phyloP scores from a whole-genome alignment of 2,329 filamentous ascomycete species.

The Plenodomus tracheiphilus region DNA sequence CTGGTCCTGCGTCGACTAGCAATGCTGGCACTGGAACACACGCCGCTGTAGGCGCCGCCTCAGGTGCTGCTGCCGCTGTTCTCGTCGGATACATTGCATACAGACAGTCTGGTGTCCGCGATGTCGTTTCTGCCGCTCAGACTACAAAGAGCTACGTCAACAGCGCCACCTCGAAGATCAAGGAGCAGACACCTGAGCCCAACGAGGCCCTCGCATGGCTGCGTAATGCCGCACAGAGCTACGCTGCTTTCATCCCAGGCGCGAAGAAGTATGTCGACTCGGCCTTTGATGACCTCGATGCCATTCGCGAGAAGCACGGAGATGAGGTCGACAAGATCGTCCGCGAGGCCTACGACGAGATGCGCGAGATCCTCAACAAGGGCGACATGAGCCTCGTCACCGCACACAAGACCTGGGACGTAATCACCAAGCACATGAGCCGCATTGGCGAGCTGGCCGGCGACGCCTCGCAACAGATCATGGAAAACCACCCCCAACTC shows the following conservation, averaged over 20 bases:
- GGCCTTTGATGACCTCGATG: conserved; percentile 72
- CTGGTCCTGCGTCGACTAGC: conserved; percentile 25
- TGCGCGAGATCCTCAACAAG: conserved; percentile 64
- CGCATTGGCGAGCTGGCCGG: conserved; percentile 64
- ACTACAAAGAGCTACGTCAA: conserved; percentile 65
- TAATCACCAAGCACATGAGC: conserved; percentile 64
- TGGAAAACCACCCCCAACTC: conserved; percentile 73
- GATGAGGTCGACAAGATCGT: conserved; percentile 72
- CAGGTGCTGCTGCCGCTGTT: conserved; percentile 55
- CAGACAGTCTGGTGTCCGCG: conserved; percentile 56
- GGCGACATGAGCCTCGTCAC: conserved; percentile 65
- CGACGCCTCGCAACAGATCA: conserved; percentile 64
- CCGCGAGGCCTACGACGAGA: conserved; percentile 67
- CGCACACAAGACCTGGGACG: conserved; percentile 62
- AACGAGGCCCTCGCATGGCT: conserved; percentile 70
- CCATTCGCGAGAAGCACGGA: conserved; percentile 66
- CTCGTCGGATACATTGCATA: conserved; percentile 57
- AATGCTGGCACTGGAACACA: conserved; percentile 36
- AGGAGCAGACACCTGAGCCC: conserved; percentile 65
- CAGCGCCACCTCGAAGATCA: conserved; percentile 62
- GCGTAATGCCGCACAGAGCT: conserved; percentile 67
- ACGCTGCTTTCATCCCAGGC: conserved; percentile 73
- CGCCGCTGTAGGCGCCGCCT: conserved; percentile 53
- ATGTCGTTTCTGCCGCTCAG: conserved; percentile 54
- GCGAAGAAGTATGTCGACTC: conserved; percentile 69